Conservation (phyloP, 306 rosid genomes). For the Mucuna pruriens region DNA sequence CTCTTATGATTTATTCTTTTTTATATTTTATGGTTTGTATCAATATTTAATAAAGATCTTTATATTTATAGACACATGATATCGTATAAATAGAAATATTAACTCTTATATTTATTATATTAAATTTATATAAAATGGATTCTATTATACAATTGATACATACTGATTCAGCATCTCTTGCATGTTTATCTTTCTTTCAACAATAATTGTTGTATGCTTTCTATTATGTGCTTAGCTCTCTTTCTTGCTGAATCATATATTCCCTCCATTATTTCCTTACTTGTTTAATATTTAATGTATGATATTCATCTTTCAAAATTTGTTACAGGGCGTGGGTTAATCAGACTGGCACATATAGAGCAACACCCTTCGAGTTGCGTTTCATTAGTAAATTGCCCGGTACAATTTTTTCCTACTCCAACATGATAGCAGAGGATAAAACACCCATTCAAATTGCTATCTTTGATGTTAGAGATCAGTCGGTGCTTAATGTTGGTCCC, state of each 20-base stretch:
- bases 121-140: too few species aligned
- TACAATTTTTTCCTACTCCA: constrained; percentile 40
- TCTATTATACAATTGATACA: too few species aligned
- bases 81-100: too few species aligned
- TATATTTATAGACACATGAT: too few species aligned
- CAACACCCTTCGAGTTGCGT: constrained; percentile 40
- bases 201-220: neutral
- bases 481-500: constrained; percentile 42
- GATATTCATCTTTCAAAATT: neutral
- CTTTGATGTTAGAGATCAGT: constrained; percentile 35
- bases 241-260: neutral
- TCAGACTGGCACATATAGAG: constrained; percentile 24
- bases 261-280: neutral
- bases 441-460: constrained; percentile 38
- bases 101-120: too few species aligned
- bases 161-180: too few species aligned
- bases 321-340: constrained; percentile 34
- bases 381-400: constrained; percentile 35
- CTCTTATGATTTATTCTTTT: too few species aligned
- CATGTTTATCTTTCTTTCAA: too few species aligned
- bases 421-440: constrained; percentile 13
- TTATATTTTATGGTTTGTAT: too few species aligned
- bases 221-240: neutral
- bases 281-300: neutral
- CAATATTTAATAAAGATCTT: too few species aligned